Percentiles rank a stretch among this genome's conserved stretches.
phyloP scores from a whole-genome alignment of 805 yeast species.

The Maudiozyma pseudohumilis region DNA sequence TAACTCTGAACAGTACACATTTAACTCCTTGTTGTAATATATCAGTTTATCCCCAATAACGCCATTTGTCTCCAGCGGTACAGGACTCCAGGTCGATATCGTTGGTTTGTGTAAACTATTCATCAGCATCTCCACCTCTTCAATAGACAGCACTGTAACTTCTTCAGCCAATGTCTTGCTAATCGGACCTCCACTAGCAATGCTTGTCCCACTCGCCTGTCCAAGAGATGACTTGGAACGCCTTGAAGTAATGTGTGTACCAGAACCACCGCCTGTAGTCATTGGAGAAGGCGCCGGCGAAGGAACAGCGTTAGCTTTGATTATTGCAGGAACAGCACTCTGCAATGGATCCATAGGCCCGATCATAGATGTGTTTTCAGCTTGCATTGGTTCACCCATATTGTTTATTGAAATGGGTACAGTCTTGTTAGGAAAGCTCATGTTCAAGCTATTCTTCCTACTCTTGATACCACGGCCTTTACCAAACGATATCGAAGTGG shows the following conservation, averaged over 20 bases:
- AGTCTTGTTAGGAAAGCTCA: not conserved
- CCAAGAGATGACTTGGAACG: not conserved
- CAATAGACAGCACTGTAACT: conserved; percentile 26
- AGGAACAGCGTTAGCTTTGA: too few species aligned
- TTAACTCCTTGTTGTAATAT: conserved; percentile 51
- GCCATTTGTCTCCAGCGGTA: conserved; percentile 32
- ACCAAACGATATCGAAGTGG: too few species aligned
- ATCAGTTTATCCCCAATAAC: conserved; percentile 40
- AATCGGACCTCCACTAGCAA: not conserved
- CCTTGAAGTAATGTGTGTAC: not conserved
- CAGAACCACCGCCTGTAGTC: not conserved
- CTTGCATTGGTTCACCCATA: not conserved
- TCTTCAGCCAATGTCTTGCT: conserved; percentile 3
- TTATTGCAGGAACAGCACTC: not conserved
- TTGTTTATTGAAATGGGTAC: not conserved
- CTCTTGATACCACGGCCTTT: too few species aligned
- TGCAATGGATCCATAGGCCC: conserved; percentile 8
- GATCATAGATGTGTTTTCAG: not conserved
- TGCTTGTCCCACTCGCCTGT: not conserved
- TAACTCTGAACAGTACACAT: conserved; percentile 46
- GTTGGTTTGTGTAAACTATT: conserved; percentile 27
- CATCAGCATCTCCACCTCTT: conserved; percentile 32
- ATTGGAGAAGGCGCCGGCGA: too few species aligned
- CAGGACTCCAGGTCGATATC: conserved; percentile 52
- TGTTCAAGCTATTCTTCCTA: conserved; percentile 5